Evolutionary conservation across 345 rosid species (phyloP), one percentile per base, ranked within the genome.

Genomic region (Odontarrhena argentea): DNA sequence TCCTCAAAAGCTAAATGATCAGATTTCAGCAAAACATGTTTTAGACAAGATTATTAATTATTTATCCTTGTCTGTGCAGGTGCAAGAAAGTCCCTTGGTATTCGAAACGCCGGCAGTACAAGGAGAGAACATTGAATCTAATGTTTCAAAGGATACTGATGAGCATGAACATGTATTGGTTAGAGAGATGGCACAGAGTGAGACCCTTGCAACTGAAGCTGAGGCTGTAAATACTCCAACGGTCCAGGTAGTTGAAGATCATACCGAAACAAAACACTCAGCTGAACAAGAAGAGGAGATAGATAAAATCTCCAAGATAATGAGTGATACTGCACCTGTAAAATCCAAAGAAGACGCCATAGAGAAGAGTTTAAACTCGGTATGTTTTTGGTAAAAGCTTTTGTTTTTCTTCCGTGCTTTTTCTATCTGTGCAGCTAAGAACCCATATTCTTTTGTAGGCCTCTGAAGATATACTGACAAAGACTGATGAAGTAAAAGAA

Each of bases 391-490:
- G 3, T 2, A 28, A 4, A 28, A 28, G 32, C 32, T 28, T 3
- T 4, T 28, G 5, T 28, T 28, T 28, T 1, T 28, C 6, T 32
- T 32, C 36, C 6, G 0, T 32, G 41, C 58, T 41, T 24, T 55
- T 7, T 13, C 28, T 55, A 47, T 47, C 50, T 3, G 18, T 1
- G 11, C 46, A n/a, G 48, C 44, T 72, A 57, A 64, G 70, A 56
- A 22, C 35, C 0, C 0, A 0, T 55, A 32, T 67, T 62, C 50
- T 63, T 52, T 9, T 37, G 18, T 71, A 82, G 83, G 74, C 15
- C 51, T 6, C 1, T 26, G 79, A 73, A 65, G 80, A 78, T 38
- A 58, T 26, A 13, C 68, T 67, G 25, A 26, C 43, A 45, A 47
- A 25, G 57, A 43, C 24, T 65, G 49, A 53, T 38, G 65, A 71